A percentile compares a stretch with the other conserved stretches of the same genome.
Conservation (phyloP, 2,329 filamentous ascomycete species). For the Geosmithia flava region DNA sequence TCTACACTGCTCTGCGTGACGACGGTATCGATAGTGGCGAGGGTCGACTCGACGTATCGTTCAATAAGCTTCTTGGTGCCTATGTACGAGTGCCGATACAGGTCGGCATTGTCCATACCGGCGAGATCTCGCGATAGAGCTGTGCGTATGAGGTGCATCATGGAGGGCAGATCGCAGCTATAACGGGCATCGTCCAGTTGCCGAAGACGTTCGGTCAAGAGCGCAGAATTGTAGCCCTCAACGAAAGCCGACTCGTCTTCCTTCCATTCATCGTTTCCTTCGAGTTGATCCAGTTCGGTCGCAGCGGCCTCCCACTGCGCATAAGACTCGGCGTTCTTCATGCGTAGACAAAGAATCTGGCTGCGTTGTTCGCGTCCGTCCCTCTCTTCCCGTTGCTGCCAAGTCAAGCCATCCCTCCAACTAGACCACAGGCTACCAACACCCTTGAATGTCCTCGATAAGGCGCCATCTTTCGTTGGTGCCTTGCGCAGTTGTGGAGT, state of each 20-base stretch:
- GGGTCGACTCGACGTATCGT: constrained; percentile 68
- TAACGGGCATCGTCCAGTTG: constrained; percentile 64
- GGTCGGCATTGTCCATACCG: constrained; percentile 69
- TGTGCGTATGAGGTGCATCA: constrained; percentile 74
- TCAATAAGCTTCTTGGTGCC: constrained; percentile 85
- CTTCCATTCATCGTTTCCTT: constrained; percentile 78
- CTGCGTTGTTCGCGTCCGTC: constrained; percentile 42
- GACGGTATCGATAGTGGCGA: constrained; percentile 61
- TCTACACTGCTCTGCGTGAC: constrained; percentile 46
- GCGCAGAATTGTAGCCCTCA: constrained; percentile 53
- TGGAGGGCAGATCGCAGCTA: constrained; percentile 58
- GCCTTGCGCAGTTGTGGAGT: background rate
- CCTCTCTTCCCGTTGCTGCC: constrained; percentile 33
- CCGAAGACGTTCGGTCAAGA: constrained; percentile 57
- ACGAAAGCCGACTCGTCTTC: constrained; percentile 36
- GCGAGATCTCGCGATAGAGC: constrained; percentile 70
- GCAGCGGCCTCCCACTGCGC: constrained; percentile 68
- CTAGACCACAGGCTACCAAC: constrained; percentile 29
- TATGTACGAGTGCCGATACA: constrained; percentile 75
- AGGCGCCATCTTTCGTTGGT: background rate
- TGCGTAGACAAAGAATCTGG: constrained; percentile 48
- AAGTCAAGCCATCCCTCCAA: constrained; percentile 39
- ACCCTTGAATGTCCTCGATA: constrained; percentile 19
- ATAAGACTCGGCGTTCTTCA: constrained; percentile 60
- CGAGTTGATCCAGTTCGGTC: constrained; percentile 62